These are phyloP conservation scores for Prototheca cutis DNA, from an alignment of 163 green algal species.

Conservation along the genomic window DNA sequence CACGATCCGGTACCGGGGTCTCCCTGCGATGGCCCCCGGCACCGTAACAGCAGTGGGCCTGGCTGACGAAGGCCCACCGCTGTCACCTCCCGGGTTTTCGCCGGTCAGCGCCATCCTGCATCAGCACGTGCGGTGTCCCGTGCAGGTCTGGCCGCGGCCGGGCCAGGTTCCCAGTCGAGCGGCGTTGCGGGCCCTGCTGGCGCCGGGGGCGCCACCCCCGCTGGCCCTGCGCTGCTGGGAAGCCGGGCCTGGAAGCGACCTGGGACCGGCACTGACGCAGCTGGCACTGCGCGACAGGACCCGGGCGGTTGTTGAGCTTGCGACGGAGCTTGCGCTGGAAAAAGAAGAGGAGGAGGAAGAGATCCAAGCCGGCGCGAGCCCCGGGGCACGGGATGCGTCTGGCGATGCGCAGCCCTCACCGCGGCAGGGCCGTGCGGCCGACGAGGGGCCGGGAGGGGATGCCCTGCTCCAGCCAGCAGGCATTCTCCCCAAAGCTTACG, in stretches of 20 bases:
- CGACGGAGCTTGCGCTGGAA: not conserved
- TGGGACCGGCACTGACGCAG: slow-evolving; percentile 21
- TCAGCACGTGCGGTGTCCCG: not conserved
- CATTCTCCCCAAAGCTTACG: too few species aligned
- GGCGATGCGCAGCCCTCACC: too few species aligned
- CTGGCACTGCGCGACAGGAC: slow-evolving; percentile 1
- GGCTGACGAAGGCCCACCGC: too few species aligned
- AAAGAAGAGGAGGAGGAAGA: not conserved
- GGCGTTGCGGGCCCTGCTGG: not conserved
- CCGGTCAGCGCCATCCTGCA: not conserved
- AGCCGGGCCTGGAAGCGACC: slow-evolving; percentile 19
- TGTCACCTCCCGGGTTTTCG: not conserved
- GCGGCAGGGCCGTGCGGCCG: too few species aligned
- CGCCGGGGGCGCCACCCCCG: not conserved
- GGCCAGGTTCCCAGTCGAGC: not conserved
- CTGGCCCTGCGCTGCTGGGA: slow-evolving; percentile 29
- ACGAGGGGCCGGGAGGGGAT: too few species aligned
- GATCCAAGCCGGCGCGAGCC: not conserved
- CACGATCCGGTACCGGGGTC: slow-evolving; percentile 6
- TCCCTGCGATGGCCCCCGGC: not conserved
- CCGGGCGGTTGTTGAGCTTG: too few species aligned
- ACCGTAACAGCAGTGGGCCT: not conserved
- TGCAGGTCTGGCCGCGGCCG: not conserved
- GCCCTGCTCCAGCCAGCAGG: too few species aligned
- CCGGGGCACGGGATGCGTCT: too few species aligned